Conservation (phyloP, 2,329 filamentous ascomycete genomes). For the Ophiocordyceps australis region DNA sequence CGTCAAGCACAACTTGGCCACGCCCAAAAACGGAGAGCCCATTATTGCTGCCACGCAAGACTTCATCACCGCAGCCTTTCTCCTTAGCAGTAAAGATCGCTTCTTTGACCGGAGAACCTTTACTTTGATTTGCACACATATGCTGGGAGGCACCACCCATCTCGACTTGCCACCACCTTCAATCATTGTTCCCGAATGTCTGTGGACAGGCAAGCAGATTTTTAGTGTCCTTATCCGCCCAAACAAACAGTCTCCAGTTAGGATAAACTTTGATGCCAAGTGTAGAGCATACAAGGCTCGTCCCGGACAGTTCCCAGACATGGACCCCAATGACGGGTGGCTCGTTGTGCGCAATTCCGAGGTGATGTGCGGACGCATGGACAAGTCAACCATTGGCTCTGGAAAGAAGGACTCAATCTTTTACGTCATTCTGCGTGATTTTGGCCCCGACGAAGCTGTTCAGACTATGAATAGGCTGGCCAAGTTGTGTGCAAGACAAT, state of each 20-base stretch:
- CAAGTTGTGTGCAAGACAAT: conserved; percentile 72
- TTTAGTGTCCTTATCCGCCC: conserved; percentile 86
- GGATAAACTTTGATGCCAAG: conserved; percentile 84
- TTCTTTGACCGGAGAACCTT: conserved; percentile 86
- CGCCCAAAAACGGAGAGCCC: conserved; percentile 92
- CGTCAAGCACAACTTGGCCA: conserved; percentile 88
- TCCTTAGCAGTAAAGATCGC: conserved; percentile 79
- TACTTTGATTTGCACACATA: conserved; percentile 78
- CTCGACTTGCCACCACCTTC: conserved; percentile 78
- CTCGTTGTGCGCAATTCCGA: conserved; percentile 91
- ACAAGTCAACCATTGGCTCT: conserved; percentile 91
- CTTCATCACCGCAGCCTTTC: conserved; percentile 90
- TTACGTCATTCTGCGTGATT: conserved; percentile 91
- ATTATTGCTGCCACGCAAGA: conserved; percentile 99
- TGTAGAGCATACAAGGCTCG: conserved; percentile 63
- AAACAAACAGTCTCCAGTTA: conserved; percentile 64
- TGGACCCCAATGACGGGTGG: conserved; percentile 79
- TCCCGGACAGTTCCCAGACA: conserved; percentile 39
- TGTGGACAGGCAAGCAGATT: conserved; percentile 96
- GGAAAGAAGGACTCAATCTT: conserved; percentile 98
- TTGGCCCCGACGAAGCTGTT: conserved; percentile 74
- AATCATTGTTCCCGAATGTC: conserved; percentile 63
- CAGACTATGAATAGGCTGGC: conserved; percentile 87
- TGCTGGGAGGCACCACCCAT: conserved; percentile 65
- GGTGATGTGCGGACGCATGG: conserved; percentile 94